These are phyloP conservation scores for Vanrija pseudolonga DNA, from an alignment of 1,284 basidiomycete genomes.

Conservation along the genomic window DNA sequence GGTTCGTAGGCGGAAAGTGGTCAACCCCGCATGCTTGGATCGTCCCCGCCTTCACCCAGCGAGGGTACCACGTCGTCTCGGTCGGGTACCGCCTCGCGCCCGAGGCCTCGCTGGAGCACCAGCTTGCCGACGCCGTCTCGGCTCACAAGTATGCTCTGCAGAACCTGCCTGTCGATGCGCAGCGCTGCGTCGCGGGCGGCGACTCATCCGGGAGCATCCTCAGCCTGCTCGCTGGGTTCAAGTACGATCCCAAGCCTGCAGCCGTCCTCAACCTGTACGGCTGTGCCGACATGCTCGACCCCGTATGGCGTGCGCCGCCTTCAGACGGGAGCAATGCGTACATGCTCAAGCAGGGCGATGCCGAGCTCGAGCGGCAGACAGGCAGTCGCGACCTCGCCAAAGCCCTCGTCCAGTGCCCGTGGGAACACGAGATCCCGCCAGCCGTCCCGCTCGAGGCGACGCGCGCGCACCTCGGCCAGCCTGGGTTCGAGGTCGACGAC, in stretches of 20 bases:
- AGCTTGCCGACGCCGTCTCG: conserved; percentile 22
- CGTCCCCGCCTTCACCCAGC: conserved; percentile 18
- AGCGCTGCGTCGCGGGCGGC: conserved; percentile 26
- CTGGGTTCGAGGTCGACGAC: background rate
- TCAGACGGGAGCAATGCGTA: too few relatives aligned
- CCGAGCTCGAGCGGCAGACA: background rate
- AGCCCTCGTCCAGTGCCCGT: conserved; percentile 11
- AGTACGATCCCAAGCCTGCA: too few relatives aligned
- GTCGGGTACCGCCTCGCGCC: conserved; percentile 32
- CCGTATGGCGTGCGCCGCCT: background rate
- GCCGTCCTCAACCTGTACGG: conserved; percentile 23
- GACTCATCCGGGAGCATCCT: conserved; percentile 12
- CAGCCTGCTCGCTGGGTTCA: too few relatives aligned
- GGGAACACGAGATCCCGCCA: conserved; percentile 9
- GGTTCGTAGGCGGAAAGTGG: conserved; percentile 20
- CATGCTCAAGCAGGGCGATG: background rate
- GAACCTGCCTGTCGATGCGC: conserved; percentile 19
- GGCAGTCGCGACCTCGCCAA: conserved; percentile 12
- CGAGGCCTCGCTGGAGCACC: conserved; percentile 23
- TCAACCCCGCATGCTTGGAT: conserved; percentile 23
- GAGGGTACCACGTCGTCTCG: conserved; percentile 31
- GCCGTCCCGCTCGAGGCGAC: conserved; percentile 5
- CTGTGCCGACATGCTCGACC: conserved; percentile 17
- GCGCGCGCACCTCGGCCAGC: conserved; percentile 4
- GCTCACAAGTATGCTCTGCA: conserved; percentile 21